Percentiles rank a stretch among this genome's conserved stretches.
Conservation (phyloP, 345 rosid genomes). For the Citrus unshiu region DNA sequence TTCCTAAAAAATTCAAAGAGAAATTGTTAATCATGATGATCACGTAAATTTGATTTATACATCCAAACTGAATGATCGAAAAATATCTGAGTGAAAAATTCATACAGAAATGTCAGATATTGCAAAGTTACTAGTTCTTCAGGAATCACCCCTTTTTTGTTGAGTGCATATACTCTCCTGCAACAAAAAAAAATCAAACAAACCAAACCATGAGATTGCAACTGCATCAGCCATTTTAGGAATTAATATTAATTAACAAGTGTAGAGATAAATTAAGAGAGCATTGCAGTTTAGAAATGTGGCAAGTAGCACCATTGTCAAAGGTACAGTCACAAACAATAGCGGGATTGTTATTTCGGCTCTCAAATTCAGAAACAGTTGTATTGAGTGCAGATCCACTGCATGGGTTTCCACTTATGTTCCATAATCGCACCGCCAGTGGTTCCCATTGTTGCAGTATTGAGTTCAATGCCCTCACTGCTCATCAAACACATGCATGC, state of each 20-base stretch:
- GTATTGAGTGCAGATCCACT: conserved; percentile 19
- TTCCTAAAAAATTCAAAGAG: conserved; percentile 19
- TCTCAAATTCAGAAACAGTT: conserved; percentile 5
- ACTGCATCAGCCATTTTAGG: neutral
- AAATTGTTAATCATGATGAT: neutral
- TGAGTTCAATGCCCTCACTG: conserved; percentile 26
- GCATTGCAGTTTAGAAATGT: conserved; percentile 25
- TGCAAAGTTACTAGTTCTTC: conserved; percentile 16
- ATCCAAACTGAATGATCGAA: neutral
- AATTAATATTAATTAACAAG: neutral
- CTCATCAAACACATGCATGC: neutral
- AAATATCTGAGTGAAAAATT: neutral
- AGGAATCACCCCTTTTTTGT: conserved; percentile 22
- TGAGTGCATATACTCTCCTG: conserved; percentile 24
- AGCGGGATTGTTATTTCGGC: conserved; percentile 15
- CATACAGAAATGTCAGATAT: conserved; percentile 19
- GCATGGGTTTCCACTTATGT: conserved; percentile 29
- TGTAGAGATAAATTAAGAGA: neutral
- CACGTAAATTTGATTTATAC: neutral
- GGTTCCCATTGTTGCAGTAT: conserved; percentile 24
- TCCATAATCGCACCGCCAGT: conserved; percentile 20
- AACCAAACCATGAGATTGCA: neutral
- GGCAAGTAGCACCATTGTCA: conserved; percentile 24
- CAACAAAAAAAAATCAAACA: neutral
- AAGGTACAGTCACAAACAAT: conserved; percentile 29